Percentiles rank a stretch among this genome's conserved stretches.
Conservation (phyloP, 2,329 filamentous ascomycete genomes). For the Fusarium algeriense region DNA sequence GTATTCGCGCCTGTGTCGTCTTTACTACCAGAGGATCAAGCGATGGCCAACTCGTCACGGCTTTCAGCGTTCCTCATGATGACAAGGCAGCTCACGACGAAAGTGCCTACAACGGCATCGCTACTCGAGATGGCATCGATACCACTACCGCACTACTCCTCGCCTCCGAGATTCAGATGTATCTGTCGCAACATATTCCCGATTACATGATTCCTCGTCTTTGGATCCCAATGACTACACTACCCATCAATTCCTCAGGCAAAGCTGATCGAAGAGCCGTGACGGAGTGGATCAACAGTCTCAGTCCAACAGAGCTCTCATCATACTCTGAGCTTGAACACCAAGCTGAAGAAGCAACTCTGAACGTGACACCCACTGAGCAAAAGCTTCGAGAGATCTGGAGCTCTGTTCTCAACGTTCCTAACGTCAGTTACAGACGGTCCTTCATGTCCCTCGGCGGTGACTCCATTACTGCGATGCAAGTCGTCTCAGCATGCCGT, state of each 20-base stretch:
- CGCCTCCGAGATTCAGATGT: background rate
- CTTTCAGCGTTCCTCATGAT: background rate
- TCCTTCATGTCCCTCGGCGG: background rate
- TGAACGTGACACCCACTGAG: background rate
- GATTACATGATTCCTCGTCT: slow-evolving; percentile 10
- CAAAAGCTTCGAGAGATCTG: background rate
- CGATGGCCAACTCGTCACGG: background rate
- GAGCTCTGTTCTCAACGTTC: background rate
- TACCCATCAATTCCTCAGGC: background rate
- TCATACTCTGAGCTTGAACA: background rate
- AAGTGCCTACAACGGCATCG: slow-evolving; percentile 1
- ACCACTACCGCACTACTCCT: background rate
- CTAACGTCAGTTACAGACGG: background rate
- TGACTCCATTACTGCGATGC: background rate
- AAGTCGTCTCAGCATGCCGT: slow-evolving; percentile 2
- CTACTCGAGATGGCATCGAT: background rate
- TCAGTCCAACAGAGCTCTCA: background rate
- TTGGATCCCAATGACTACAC: slow-evolving; percentile 3
- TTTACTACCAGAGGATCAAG: background rate
- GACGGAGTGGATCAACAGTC: background rate
- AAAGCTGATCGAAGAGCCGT: slow-evolving; percentile 6
- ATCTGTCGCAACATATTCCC: background rate
- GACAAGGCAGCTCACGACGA: background rate
- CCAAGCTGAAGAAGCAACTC: background rate
- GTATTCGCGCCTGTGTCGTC: background rate